Conservation (phyloP, 306 rosid genomes). For the Castanea sativa region DNA sequence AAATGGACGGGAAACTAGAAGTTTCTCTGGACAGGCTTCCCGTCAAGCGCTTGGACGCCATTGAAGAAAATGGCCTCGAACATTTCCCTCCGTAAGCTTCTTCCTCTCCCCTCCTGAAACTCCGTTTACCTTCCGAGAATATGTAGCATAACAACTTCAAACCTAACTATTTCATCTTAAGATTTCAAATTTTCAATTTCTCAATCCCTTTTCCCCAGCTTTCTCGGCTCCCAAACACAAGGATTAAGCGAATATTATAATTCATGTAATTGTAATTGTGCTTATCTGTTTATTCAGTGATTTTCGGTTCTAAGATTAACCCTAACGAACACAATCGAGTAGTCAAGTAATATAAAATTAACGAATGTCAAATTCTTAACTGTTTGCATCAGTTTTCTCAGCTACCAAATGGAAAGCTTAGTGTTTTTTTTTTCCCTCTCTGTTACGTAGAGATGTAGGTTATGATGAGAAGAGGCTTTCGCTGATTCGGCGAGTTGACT, state of each 20-base stretch:
- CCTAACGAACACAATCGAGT: not conserved
- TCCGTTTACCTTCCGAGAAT: not conserved
- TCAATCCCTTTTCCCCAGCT: not conserved
- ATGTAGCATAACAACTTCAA: not conserved
- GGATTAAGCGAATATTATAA: not conserved
- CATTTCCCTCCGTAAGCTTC: slow-evolving; percentile 67
- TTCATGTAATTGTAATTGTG: not conserved
- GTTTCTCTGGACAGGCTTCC: slow-evolving; percentile 90
- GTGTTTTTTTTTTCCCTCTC: not conserved
- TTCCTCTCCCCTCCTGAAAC: not conserved
- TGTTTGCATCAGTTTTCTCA: not conserved
- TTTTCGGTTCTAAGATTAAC: not conserved
- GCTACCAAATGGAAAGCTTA: not conserved
- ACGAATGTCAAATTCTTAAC: not conserved
- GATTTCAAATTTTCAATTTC: not conserved
- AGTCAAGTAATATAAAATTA: not conserved
- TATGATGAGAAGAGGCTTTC: slow-evolving; percentile 79
- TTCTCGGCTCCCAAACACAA: not conserved
- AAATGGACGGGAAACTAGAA: slow-evolving; percentile 57
- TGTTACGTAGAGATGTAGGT: slow-evolving; percentile 53
- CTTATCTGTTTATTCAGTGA: not conserved
- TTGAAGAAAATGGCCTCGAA: slow-evolving; percentile 81
- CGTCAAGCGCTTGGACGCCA: slow-evolving; percentile 76
- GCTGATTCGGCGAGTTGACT: slow-evolving; percentile 72
- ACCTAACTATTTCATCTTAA: not conserved